Percentiles rank a stretch among this genome's conserved stretches.
These are phyloP conservation scores for Daldinia concentrica DNA, from an alignment of 495 filamentous ascomycete genomes.

Conservation along the genomic window DNA sequence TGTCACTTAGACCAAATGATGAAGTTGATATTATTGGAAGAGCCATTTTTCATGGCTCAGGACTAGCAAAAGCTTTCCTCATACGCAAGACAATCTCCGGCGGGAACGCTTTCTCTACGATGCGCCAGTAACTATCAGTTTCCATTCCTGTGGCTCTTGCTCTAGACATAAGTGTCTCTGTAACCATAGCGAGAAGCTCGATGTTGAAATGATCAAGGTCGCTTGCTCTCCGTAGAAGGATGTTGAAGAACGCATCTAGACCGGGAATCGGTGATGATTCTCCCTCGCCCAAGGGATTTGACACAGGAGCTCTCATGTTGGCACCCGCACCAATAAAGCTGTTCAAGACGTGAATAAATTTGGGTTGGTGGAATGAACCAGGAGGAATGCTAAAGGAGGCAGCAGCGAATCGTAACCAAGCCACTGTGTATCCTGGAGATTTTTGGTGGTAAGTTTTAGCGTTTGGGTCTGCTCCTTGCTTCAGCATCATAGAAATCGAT, in stretches of 20 bases:
- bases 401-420: neutral
- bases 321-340: neutral
- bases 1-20: neutral
- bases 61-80: neutral
- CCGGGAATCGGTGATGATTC: neutral
- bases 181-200: neutral
- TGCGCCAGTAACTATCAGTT: neutral
- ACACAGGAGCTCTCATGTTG: neutral
- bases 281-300: neutral
- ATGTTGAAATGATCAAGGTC: neutral
- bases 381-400: neutral
- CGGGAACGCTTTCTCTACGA: neutral
- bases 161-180: neutral
- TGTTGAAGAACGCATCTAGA: neutral
- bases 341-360: neutral
- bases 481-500: neutral
- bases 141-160: neutral
- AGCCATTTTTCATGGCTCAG: neutral
- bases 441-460: neutral
- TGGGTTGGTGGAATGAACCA: neutral
- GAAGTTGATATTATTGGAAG: neutral
- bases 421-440: neutral
- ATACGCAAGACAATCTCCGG: neutral
- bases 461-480: neutral
- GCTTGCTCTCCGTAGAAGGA: neutral